Conservation (phyloP, 257 asterid genomes). For the Haberlea rhodopensis region DNA sequence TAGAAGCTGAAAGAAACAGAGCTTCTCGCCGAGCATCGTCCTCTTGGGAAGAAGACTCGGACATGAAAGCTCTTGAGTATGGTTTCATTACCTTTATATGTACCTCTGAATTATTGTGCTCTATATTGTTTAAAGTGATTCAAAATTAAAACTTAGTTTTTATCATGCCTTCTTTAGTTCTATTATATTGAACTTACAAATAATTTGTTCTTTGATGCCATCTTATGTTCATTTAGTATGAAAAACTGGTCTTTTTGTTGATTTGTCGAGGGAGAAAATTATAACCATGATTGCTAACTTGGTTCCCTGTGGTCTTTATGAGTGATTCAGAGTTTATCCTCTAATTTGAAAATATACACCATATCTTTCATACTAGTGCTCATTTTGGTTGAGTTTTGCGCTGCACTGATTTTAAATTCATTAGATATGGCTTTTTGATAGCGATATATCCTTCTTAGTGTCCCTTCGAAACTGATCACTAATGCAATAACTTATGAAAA, state of each 20-base stretch:
- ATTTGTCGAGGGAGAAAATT: not conserved
- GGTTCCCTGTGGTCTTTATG: not conserved
- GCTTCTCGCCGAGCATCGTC: constrained; percentile 86
- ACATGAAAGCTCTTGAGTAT: constrained; percentile 96
- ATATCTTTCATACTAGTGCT: not conserved
- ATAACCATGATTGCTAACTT: constrained; percentile 1
- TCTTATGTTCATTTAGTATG: not conserved
- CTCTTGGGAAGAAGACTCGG: constrained; percentile 95
- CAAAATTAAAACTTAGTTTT: constrained; percentile 9
- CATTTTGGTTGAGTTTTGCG: not conserved
- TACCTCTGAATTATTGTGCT: not conserved
- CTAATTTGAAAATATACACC: not conserved
- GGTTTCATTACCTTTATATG: constrained; percentile 32
- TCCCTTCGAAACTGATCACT: not conserved
- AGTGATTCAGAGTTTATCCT: not conserved
- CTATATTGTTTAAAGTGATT: constrained; percentile 16
- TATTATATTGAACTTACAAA: constrained; percentile 1
- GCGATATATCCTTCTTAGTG: not conserved
- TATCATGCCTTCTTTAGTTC: not conserved
- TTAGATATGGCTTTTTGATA: not conserved
- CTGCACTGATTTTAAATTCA: not conserved
- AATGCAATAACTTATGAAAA: not conserved
- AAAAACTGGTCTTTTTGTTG: constrained; percentile 12
- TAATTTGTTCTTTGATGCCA: constrained; percentile 3
- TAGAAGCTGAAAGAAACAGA: constrained; percentile 83